A percentile compares a stretch with the other conserved stretches of the same genome.
Evolutionary conservation across 163 green algal species (phyloP).

Genomic region (Chloromonas sp.): DNA sequence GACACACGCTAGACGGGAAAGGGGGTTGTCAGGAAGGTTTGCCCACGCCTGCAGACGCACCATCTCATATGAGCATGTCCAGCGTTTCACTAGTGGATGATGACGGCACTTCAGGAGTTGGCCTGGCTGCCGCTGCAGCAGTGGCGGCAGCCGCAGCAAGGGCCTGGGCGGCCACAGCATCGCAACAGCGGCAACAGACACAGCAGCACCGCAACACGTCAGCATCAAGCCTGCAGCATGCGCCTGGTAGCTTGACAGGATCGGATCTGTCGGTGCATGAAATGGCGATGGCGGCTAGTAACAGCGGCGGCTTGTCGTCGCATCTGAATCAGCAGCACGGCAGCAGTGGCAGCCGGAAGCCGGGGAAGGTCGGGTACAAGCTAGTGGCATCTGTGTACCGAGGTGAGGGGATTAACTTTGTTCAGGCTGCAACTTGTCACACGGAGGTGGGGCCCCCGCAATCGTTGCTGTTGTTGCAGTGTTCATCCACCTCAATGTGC

Average conservation of each 20-base stretch:
- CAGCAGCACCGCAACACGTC: constrained; percentile 16
- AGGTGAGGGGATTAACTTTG: background rate
- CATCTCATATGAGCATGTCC: background rate
- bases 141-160: constrained; percentile 28
- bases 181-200: background rate
- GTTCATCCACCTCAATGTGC: no score
- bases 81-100: constrained; percentile 29
- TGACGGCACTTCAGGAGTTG: constrained; percentile 23
- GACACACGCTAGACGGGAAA: background rate
- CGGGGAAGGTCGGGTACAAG: constrained; percentile 8
- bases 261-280: background rate
- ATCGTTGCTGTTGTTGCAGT: no score
- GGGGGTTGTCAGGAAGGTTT: background rate
- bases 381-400: constrained; percentile 9
- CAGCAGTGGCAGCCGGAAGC: background rate
- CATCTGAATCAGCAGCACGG: background rate
- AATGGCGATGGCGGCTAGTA: background rate
- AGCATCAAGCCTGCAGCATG: no score
- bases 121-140: constrained; percentile 31
- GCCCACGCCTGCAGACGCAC: background rate
- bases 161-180: constrained; percentile 24
- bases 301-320: background rate
- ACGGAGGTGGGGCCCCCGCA: no score
- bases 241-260: background rate
- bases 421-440: no score